phyloP scores from a whole-genome alignment of 1,284 basidiomycete genomes.

The Irpex lacteus region DNA sequence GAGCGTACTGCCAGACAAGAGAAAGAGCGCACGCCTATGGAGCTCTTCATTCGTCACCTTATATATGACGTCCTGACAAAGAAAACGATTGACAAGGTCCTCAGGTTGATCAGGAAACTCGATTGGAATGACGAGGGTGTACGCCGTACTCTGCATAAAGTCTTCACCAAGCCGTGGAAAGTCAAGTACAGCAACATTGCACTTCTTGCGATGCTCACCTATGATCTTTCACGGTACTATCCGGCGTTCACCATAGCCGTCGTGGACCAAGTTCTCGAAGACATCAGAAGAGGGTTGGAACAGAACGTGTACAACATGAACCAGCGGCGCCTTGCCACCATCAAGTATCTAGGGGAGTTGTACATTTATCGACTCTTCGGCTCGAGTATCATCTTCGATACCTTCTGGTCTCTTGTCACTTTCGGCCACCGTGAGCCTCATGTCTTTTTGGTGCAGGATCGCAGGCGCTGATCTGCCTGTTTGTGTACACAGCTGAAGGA shows the following conservation, averaged over 20 bases:
- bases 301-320: slow-evolving; percentile 95
- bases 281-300: slow-evolving; percentile 88
- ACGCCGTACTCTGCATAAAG: slow-evolving; percentile 59
- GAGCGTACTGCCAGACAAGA: slow-evolving; percentile 84
- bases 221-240: slow-evolving; percentile 92
- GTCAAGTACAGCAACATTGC: slow-evolving; percentile 90
- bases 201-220: slow-evolving; percentile 91
- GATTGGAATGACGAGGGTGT: slow-evolving; percentile 86
- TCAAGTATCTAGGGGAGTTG: slow-evolving; percentile 94
- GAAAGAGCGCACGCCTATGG: slow-evolving; percentile 85
- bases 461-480: slow-evolving; percentile 7
- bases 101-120: slow-evolving; percentile 89
- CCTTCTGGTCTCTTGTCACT: slow-evolving; percentile 92
- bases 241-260: slow-evolving; percentile 86
- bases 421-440: slow-evolving; percentile 85
- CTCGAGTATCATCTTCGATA: slow-evolving; percentile 89
- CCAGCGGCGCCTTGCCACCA: slow-evolving; percentile 86
- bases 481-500: slow-evolving; percentile 65
- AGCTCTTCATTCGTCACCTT: slow-evolving; percentile 91
- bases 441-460: neutral
- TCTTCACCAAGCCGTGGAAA: slow-evolving; percentile 97
- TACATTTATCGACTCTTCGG: slow-evolving; percentile 96
- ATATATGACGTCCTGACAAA: slow-evolving; percentile 90
- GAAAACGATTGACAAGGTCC: slow-evolving; percentile 90
- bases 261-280: slow-evolving; percentile 93